Evolutionary conservation across 768 basidiomycete genomes (phyloP), one percentile per base, ranked within the genome.

Genomic region (Suillus decipiens): DNA sequence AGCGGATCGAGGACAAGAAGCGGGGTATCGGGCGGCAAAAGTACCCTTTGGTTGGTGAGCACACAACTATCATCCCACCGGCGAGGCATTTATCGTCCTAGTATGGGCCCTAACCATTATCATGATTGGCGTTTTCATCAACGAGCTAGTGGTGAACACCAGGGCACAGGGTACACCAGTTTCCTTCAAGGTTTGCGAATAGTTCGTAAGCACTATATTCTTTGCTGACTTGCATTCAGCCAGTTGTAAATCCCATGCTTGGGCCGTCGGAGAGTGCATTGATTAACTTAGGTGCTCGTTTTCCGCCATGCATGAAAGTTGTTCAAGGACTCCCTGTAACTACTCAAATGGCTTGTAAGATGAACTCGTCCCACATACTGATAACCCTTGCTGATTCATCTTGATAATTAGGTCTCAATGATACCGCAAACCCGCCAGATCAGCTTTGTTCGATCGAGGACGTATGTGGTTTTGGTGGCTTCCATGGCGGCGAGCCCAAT

Each of bases 391-490:
- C 61, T 62, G 61, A 66, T 5, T 63, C 67, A 6, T 57, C 17
- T 28, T 19, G 24, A 57, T 19, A 19, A 57, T 31, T 67, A 88
- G 92, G 93, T 72, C 77, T 93, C 66, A 93, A 93, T 70, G 88
- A 95, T 71, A 94, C 92, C 1, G 87, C 87, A 31, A 95, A 92
- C 68, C 92, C 94, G 10, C 84, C 87, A 3, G 83, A 84, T 36
- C 75, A 73, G 12, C 70, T 88, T 1, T 98, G 96, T 70, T 79
- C 90, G 0, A 78, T 99, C 5, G 89, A 90, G 70, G 84, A 89
- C 1, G 80, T 97, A 8, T 99, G 96, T 76, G 94, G 90, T 4
- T 96, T 95, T 73, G 95, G 95, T 59, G 93, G 93, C 12, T 83
- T 84, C 69, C 68, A 78, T 10, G 75, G 72, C 11, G 67, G 75